Base-by-base conservation (phyloP, 2,329 filamentous ascomycete genomes). In the Fusarium nisikadoi region DNA sequence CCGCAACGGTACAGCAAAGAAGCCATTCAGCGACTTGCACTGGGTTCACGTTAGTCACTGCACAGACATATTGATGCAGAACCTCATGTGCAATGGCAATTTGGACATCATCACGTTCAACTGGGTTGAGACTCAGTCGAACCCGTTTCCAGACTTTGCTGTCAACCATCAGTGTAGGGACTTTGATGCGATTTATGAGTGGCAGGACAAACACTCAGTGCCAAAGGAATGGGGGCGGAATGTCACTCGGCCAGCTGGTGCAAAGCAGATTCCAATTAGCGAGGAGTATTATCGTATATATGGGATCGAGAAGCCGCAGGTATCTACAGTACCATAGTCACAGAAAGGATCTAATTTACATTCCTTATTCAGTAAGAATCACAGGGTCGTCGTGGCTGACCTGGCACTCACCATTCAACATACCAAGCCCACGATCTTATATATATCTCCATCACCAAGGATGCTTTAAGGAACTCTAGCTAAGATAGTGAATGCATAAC, bases 51-150 rank as follows among this genome's bases (percentile, higher is more conserved):
- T 65, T 0, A 65, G 59, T 8, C 58, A 65, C 13, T 64, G 62
- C 10, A 65, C 62, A 1, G 62, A 65, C 12, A 65, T 65, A 19
- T n/a, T 65, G 5, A 65, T 65, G 62, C 62, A 65, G 9, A 65
- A 64, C 4, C 29, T 65, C 1, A 65, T 65, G 59, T 64, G 58
- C 1, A 65, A 17, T 16, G 59, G 62, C 3, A 65, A 64, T 8
- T 1, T 64, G 36, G 62, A 65, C 4, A 64, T 65, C 19, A 42
- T 65, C 10, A 64, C 62, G 1, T 65, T 64, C 19, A 65, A 65
- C 20, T 65, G 62, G 62, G 47, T 64, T 17, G 59, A 65, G 36
- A 65, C 47, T 11, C 58, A 64, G 27, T 42, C 58, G 1, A 65
- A 65, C 19, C 62, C 62, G 2, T 65, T 65, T 6, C 62, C 62